A percentile compares a stretch with the other conserved stretches of the same genome.
These are phyloP conservation scores for Kwoniella bestiolae DNA, from an alignment of 768 basidiomycete genomes.

Conservation along the genomic window DNA sequence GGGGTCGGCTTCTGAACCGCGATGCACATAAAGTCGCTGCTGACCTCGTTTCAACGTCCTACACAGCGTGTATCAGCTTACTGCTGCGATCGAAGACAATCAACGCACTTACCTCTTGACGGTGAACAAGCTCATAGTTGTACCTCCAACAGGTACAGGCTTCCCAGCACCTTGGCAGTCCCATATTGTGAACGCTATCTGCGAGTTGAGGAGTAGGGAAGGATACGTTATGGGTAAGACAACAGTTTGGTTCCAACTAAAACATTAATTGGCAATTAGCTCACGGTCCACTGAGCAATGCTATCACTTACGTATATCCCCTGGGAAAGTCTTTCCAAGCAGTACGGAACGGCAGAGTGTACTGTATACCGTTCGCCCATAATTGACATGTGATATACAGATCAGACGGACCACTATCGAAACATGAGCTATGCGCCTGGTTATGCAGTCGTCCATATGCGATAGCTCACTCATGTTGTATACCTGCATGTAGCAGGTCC, in stretches of 20 bases:
- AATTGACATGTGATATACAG: constrained; percentile 92
- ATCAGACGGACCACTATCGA: constrained; percentile 78
- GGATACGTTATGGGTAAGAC: constrained; percentile 89
- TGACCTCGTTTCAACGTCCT: constrained; percentile 91
- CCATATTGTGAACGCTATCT: constrained; percentile 93
- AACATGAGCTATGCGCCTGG: constrained; percentile 22
- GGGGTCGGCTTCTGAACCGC: constrained; percentile 81
- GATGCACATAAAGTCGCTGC: constrained; percentile 84
- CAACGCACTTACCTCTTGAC: constrained; percentile 75
- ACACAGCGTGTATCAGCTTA: not conserved
- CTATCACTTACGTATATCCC: constrained; percentile 67
- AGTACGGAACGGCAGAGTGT: constrained; percentile 89
- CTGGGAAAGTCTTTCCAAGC: constrained; percentile 90
- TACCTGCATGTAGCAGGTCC: constrained; percentile 79
- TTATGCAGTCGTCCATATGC: too few species aligned
- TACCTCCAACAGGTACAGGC: constrained; percentile 83
- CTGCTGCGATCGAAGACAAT: not conserved
- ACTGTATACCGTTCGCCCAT: constrained; percentile 86
- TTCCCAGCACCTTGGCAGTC: constrained; percentile 84
- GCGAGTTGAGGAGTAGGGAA: constrained; percentile 84
- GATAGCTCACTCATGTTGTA: constrained; percentile 67
- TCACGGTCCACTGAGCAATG: constrained; percentile 1
- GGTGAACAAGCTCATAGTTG: constrained; percentile 86
- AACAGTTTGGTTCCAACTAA: constrained; percentile 94
- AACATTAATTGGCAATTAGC: not conserved